Evolutionary conservation across 1,284 basidiomycete genomes (phyloP), one percentile per base, ranked within the genome.

Genomic region (Pterulicium gracile): DNA sequence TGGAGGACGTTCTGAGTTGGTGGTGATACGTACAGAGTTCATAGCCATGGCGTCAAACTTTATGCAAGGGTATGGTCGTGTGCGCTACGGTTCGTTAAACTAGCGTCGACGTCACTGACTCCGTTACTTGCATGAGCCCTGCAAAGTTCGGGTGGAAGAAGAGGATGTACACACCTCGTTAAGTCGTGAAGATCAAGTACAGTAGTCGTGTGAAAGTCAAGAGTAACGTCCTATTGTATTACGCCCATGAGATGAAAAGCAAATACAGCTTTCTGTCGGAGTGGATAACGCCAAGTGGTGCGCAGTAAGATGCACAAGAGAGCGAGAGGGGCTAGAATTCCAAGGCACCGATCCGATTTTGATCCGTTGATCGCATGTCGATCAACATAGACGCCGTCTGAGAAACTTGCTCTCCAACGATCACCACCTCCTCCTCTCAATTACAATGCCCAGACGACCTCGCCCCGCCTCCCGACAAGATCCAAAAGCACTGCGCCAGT

Each of bases 171-270:
- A n/a, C 27, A 32, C 27, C 10, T 32, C 27, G 10, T 32, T 10
- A 32, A 32, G 27, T n/a, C n/a, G 27, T 32, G 7, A 32, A 10
- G 27, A 32, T n/a, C 27, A 32, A n/a, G n/a, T n/a, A n/a, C n/a
- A n/a, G n/a, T n/a, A n/a, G n/a, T n/a, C n/a, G n/a, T n/a, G n/a
- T n/a, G n/a, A n/a, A n/a, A n/a, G n/a, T n/a, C n/a, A n/a, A n/a
- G 53, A 7, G 59, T 50, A 7, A 34, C 4, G 22, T 21, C 13
- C 18, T 15, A 4, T 2, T 20, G 42, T 12, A 39, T 42, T 1
- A 34, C 17, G 40, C 42, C 14, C n/a, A n/a, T 18, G 21, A n/a
- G 27, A n/a, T 10, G n/a, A 10, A 32, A 10, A 32, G 27, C 7
- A 32, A 32, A 32, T 32, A 7, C 7, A 10, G 27, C 27, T 32